Percentiles rank a stretch among this genome's conserved stretches.
Conservation (phyloP, 768 basidiomycete genomes). For the Galerina sulciceps region DNA sequence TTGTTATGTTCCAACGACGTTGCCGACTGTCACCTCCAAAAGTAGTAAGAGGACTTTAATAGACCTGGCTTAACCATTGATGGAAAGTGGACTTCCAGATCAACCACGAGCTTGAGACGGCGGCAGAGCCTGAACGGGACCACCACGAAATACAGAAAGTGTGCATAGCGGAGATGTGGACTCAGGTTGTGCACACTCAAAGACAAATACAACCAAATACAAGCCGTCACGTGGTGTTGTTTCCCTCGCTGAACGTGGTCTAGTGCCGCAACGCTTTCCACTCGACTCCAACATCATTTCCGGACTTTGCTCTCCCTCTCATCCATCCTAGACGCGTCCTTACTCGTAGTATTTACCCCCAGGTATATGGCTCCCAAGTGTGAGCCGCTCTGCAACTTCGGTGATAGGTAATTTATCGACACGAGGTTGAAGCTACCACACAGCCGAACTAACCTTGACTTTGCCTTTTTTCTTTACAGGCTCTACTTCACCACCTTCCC, state of each 20-base stretch:
- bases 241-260: not conserved
- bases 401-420: constrained; percentile 59
- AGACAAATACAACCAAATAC: no score
- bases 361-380: constrained; percentile 53
- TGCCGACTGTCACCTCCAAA: no score
- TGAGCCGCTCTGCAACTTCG: constrained; percentile 81
- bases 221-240: no score
- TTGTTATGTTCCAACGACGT: no score
- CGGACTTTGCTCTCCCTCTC: not conserved
- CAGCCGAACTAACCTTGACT: constrained; percentile 3
- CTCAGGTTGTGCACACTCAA: no score
- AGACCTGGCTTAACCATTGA: no score
- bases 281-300: not conserved
- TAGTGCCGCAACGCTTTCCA: constrained; percentile 8
- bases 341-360: not conserved
- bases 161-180: no score
- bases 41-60: no score
- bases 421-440: constrained; percentile 3
- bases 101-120: no score
- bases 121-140: no score
- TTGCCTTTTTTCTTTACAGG: constrained; percentile 42
- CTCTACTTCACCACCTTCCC: constrained; percentile 92
- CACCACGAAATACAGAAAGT: no score
- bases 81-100: no score
- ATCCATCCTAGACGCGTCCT: constrained; percentile 20